Conservation (phyloP, 441 rosid species). For the Bruguiera hainesii region DNA sequence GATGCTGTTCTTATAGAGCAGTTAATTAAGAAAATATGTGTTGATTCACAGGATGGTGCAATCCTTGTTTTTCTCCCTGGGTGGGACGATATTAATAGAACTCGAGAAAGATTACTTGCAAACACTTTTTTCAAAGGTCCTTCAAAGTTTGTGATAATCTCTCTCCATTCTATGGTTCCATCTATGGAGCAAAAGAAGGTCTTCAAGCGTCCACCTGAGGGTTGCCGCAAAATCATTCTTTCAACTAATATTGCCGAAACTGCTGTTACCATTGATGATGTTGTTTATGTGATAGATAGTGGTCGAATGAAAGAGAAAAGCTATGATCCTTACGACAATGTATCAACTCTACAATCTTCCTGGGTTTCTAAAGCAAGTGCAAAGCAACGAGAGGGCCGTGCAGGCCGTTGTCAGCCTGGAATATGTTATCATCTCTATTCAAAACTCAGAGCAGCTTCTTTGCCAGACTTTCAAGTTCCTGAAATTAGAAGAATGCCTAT, state of each 20-base stretch:
- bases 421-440: slow-evolving; percentile 93
- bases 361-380: slow-evolving; percentile 99
- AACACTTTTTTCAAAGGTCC: slow-evolving; percentile 53
- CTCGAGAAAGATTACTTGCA: slow-evolving; percentile 52
- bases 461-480: slow-evolving; percentile 86
- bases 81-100: slow-evolving; percentile 88
- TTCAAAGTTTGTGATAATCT: slow-evolving; percentile 59
- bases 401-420: slow-evolving; percentile 99
- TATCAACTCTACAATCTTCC: slow-evolving; percentile 89
- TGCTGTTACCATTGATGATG: slow-evolving; percentile 94
- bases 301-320: slow-evolving; percentile 98
- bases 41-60: slow-evolving; percentile 75
- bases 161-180: slow-evolving; percentile 97
- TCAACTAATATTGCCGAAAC: slow-evolving; percentile 97
- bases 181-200: slow-evolving; percentile 82
- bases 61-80: slow-evolving; percentile 97
- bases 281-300: slow-evolving; percentile 93
- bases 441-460: slow-evolving; percentile 67
- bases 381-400: slow-evolving; percentile 95
- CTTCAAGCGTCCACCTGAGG: slow-evolving; percentile 66
- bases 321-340: slow-evolving; percentile 88
- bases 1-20: slow-evolving; percentile 77
- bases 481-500: slow-evolving; percentile 93
- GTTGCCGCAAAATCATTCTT: slow-evolving; percentile 88
- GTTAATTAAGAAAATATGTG: slow-evolving; percentile 68